Conservation (phyloP, 768 basidiomycete genomes). For the Asterophora lycoperdoides region DNA sequence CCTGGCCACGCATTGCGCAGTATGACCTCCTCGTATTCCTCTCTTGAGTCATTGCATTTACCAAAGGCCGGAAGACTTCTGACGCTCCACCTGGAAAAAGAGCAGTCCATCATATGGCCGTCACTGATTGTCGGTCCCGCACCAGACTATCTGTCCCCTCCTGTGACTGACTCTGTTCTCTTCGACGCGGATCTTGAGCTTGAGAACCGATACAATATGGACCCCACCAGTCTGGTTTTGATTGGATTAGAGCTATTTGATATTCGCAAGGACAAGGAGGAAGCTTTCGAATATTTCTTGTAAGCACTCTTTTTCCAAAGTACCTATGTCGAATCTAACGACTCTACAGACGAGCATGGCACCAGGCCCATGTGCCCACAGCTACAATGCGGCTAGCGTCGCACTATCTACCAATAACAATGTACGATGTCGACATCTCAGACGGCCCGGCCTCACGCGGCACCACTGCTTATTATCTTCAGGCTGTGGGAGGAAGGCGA, state of each 20-base stretch:
- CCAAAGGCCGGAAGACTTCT: slow-evolving; percentile 60
- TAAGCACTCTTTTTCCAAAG: slow-evolving; percentile 32
- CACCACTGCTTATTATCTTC: slow-evolving; percentile 56
- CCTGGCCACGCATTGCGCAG: slow-evolving; percentile 53
- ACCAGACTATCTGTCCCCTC: slow-evolving; percentile 55
- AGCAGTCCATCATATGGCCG: slow-evolving; percentile 78
- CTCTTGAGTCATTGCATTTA: slow-evolving; percentile 65
- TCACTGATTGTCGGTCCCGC: slow-evolving; percentile 75
- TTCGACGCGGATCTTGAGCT: slow-evolving; percentile 46
- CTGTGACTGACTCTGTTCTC: slow-evolving; percentile 45
- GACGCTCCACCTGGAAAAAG: slow-evolving; percentile 79
- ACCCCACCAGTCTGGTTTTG: slow-evolving; percentile 74
- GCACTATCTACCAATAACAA: slow-evolving; percentile 62
- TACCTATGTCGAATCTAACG: slow-evolving; percentile 2
- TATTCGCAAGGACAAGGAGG: slow-evolving; percentile 69
- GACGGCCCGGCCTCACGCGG: slow-evolving; percentile 44
- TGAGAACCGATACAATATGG: slow-evolving; percentile 78
- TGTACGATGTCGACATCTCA: slow-evolving; percentile 30
- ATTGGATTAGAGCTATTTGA: slow-evolving; percentile 69
- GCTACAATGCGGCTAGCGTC: slow-evolving; percentile 75
- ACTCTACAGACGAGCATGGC: slow-evolving; percentile 69
- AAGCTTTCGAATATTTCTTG: slow-evolving; percentile 81
- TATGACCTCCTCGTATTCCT: slow-evolving; percentile 71
- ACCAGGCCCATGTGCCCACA: slow-evolving; percentile 68
- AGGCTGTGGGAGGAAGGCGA: slow-evolving; percentile 59